These are phyloP conservation scores for Austroboletus eburneus DNA, from an alignment of 768 basidiomycete species.

Conservation along the genomic window DNA sequence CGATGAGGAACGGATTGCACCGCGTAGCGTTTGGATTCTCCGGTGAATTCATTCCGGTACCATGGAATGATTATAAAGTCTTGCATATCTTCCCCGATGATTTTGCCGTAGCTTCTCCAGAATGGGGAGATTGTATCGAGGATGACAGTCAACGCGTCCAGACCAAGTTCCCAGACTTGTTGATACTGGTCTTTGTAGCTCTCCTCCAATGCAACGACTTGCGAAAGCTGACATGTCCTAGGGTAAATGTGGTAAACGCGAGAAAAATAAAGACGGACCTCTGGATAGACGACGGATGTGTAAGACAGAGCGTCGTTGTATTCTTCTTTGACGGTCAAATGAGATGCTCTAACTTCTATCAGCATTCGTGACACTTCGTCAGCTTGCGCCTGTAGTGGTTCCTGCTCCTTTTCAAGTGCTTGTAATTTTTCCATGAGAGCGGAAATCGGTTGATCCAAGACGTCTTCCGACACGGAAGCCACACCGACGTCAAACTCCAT, in stretches of 20 bases:
- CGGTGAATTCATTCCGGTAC: constrained; percentile 82
- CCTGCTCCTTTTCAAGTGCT: constrained; percentile 44
- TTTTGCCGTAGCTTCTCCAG: constrained; percentile 78
- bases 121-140: constrained; percentile 75
- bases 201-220: constrained; percentile 68
- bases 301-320: constrained; percentile 64
- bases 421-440: constrained; percentile 47
- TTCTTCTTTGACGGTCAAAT: constrained; percentile 53
- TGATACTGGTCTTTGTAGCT: constrained; percentile 78
- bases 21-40: constrained; percentile 64
- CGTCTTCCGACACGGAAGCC: constrained; percentile 30
- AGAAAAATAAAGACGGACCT: constrained; percentile 40
- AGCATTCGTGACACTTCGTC: constrained; percentile 48
- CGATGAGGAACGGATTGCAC: constrained; percentile 57
- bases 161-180: constrained; percentile 76
- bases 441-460: constrained; percentile 53
- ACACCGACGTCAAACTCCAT: constrained; percentile 1
- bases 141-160: constrained; percentile 71
- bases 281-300: constrained; percentile 74
- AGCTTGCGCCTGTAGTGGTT: constrained; percentile 43
- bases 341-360: constrained; percentile 49
- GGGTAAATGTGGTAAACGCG: constrained; percentile 1
- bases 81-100: constrained; percentile 74
- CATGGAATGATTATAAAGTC: constrained; percentile 80
- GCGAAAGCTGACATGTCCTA: constrained; percentile 49